phyloP scores from a whole-genome alignment of 768 basidiomycete genomes.

The Rossbeevera mucosa region DNA sequence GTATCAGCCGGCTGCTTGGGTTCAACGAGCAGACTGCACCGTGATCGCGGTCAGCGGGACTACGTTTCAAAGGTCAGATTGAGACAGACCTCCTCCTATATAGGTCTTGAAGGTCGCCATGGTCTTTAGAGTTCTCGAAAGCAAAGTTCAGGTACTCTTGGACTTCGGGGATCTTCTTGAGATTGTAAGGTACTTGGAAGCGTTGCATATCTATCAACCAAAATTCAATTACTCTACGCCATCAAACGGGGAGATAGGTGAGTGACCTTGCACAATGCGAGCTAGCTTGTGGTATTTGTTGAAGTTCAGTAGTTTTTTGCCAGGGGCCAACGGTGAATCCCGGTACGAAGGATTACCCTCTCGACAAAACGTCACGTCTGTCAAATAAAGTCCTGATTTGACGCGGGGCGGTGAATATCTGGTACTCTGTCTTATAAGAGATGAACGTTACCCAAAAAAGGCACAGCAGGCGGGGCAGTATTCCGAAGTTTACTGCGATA shows the following conservation, averaged over 20 bases:
- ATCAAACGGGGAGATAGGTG: neutral
- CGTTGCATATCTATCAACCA: conserved; percentile 73
- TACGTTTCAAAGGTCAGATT: neutral
- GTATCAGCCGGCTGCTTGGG: conserved; percentile 76
- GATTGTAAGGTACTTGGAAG: conserved; percentile 81
- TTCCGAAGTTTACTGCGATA: conserved; percentile 85
- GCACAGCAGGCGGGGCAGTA: conserved; percentile 88
- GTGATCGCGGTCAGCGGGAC: neutral
- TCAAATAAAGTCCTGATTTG: conserved; percentile 74
- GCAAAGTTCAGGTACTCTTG: conserved; percentile 72
- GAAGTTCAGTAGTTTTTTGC: conserved; percentile 86
- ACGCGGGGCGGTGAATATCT: conserved; percentile 13
- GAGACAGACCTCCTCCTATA: conserved; percentile 72
- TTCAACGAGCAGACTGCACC: conserved; percentile 68
- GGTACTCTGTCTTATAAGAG: neutral
- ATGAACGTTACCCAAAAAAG: conserved; percentile 73
- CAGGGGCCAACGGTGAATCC: conserved; percentile 67
- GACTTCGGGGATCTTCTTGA: conserved; percentile 86
- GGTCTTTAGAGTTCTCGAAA: conserved; percentile 70
- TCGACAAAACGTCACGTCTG: conserved; percentile 91
- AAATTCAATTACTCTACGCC: conserved; percentile 1
- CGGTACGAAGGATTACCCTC: conserved; percentile 90
- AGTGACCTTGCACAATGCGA: conserved; percentile 72
- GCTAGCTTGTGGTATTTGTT: conserved; percentile 94
- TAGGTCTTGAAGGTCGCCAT: conserved; percentile 80